phyloP scores from a whole-genome alignment of 768 basidiomycete genomes.

The Leccinum broughii region DNA sequence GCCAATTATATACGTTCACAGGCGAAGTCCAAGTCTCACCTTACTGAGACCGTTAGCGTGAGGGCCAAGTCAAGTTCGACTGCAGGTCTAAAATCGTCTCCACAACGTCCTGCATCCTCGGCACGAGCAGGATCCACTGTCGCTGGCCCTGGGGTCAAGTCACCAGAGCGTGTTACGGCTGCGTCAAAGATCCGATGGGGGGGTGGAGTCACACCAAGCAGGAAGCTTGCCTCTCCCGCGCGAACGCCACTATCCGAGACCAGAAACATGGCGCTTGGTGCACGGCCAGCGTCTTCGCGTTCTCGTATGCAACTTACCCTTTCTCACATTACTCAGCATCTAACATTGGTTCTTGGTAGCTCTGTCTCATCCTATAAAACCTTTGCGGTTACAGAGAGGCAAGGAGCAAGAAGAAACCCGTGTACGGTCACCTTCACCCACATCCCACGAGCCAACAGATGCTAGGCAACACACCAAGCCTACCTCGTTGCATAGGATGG shows the following conservation, averaged over 20 bases:
- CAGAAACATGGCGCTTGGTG: slow-evolving; percentile 17
- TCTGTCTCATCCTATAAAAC: slow-evolving; percentile 13
- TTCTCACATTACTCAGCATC: not conserved
- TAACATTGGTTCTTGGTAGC: slow-evolving; percentile 14
- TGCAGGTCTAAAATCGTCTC: slow-evolving; percentile 10
- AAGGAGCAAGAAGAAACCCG: slow-evolving; percentile 9
- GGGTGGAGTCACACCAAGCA: slow-evolving; percentile 25
- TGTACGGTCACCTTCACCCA: slow-evolving; percentile 5
- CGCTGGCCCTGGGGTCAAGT: slow-evolving; percentile 13
- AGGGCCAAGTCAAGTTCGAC: slow-evolving; percentile 15
- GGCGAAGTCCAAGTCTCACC: slow-evolving; percentile 21
- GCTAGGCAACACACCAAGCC: slow-evolving; percentile 18
- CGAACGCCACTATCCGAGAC: slow-evolving; percentile 29
- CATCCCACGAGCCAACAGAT: slow-evolving; percentile 8
- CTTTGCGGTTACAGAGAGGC: slow-evolving; percentile 13
- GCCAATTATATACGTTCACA: slow-evolving; percentile 2
- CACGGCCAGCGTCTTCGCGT: slow-evolving; percentile 10
- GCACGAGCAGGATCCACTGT: slow-evolving; percentile 11
- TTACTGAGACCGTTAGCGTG: not conserved
- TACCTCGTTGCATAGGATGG: slow-evolving; percentile 11
- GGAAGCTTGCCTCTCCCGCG: slow-evolving; percentile 22
- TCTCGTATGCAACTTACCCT: slow-evolving; percentile 22
- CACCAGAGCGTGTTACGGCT: slow-evolving; percentile 21
- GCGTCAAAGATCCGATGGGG: slow-evolving; percentile 22
- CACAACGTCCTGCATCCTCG: slow-evolving; percentile 6